Evolutionary conservation across 805 yeast genomes (phyloP).

Genomic region (Saturnispora bothae): DNA sequence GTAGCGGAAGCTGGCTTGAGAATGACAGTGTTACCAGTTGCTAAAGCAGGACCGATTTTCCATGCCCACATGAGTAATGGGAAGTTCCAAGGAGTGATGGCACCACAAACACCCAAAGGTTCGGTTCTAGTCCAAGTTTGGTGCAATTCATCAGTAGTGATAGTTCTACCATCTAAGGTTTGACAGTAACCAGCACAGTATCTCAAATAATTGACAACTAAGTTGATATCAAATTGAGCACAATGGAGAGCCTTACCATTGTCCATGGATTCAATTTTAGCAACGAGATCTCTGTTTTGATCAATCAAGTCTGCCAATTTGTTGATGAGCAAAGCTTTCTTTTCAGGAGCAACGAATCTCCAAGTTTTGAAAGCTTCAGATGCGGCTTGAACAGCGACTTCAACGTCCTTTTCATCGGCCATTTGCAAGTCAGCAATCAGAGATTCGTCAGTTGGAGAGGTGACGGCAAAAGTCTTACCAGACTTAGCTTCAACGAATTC

Average conservation of each 20-base stretch:
- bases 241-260: slow-evolving; percentile 66
- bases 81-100: slow-evolving; percentile 80
- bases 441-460: slow-evolving; percentile 44
- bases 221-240: slow-evolving; percentile 58
- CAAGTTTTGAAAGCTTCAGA: slow-evolving; percentile 50
- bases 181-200: slow-evolving; percentile 68
- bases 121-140: slow-evolving; percentile 59
- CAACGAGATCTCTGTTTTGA: slow-evolving; percentile 48
- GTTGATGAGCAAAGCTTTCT: slow-evolving; percentile 40
- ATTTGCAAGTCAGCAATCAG: slow-evolving; percentile 40
- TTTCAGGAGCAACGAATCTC: slow-evolving; percentile 48
- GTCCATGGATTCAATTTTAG: slow-evolving; percentile 62
- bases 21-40: slow-evolving; percentile 65
- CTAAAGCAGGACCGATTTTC: slow-evolving; percentile 73
- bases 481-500: slow-evolving; percentile 41
- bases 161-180: slow-evolving; percentile 53
- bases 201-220: slow-evolving; percentile 55
- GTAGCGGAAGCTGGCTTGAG: slow-evolving; percentile 72
- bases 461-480: slow-evolving; percentile 41
- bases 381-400: slow-evolving; percentile 60
- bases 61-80: slow-evolving; percentile 71
- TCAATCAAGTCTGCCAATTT: slow-evolving; percentile 65
- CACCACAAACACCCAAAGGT: slow-evolving; percentile 77
- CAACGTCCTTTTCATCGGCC: slow-evolving; percentile 54
- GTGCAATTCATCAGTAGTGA: slow-evolving; percentile 54